A percentile compares a stretch with the other conserved stretches of the same genome.
phyloP scores from a whole-genome alignment of 2,329 filamentous ascomycete species.

The Cladosporium oxysporum region DNA sequence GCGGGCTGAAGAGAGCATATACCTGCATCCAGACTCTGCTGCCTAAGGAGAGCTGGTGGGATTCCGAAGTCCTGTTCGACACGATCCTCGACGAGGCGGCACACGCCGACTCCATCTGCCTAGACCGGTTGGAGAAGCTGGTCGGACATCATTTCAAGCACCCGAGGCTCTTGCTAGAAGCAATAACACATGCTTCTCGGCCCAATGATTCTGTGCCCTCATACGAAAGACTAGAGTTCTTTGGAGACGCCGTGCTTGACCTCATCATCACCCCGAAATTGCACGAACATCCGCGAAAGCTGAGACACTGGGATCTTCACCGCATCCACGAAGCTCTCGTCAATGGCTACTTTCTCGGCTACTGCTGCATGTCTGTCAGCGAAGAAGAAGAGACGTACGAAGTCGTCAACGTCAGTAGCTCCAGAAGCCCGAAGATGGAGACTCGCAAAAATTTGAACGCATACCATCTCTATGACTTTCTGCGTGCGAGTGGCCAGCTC shows the following conservation, averaged over 20 bases:
- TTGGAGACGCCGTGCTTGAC: slow-evolving; percentile 86
- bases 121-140: slow-evolving; percentile 61
- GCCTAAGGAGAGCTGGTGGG: slow-evolving; percentile 48
- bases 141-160: slow-evolving; percentile 73
- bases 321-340: slow-evolving; percentile 72
- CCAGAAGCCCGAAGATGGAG: background rate
- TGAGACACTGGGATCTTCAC: slow-evolving; percentile 68
- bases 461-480: slow-evolving; percentile 34
- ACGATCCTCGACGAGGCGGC: slow-evolving; percentile 18
- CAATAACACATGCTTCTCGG: slow-evolving; percentile 68
- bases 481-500: slow-evolving; percentile 45
- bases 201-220: slow-evolving; percentile 48
- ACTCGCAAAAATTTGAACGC: background rate
- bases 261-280: slow-evolving; percentile 68
- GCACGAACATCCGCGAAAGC: slow-evolving; percentile 52
- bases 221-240: slow-evolving; percentile 79
- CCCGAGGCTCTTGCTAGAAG: slow-evolving; percentile 70
- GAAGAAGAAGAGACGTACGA: slow-evolving; percentile 39
- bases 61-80: slow-evolving; percentile 20
- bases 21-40: slow-evolving; percentile 68
- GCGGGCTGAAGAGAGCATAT: slow-evolving; percentile 64
- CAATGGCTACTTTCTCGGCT: slow-evolving; percentile 79
- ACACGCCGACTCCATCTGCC: slow-evolving; percentile 52
- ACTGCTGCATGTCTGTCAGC: slow-evolving; percentile 65
- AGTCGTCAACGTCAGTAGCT: slow-evolving; percentile 18